A percentile compares a stretch with the other conserved stretches of the same genome.
These are phyloP conservation scores for Chlamydomonas sphaeroides DNA, from an alignment of 139 green algal genomes.

Conservation along the genomic window DNA sequence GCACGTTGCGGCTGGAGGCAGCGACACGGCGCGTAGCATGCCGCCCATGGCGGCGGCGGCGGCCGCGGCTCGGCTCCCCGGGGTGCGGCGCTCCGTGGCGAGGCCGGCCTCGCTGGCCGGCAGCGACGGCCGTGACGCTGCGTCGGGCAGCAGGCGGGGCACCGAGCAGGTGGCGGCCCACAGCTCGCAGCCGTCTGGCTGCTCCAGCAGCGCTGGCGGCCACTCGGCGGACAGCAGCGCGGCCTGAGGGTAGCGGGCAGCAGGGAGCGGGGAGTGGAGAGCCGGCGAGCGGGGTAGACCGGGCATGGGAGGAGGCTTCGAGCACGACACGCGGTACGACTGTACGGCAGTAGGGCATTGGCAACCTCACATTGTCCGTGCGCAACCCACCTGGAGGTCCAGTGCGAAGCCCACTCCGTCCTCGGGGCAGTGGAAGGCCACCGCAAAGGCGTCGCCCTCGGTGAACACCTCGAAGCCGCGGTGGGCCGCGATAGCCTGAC, in stretches of 20 bases:
- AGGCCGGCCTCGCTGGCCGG: too few species aligned
- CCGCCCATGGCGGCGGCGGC: too few species aligned
- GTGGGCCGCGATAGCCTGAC: constrained; percentile 5
- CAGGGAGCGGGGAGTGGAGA: background rate
- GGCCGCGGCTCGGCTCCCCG: too few species aligned
- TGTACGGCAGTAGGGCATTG: background rate
- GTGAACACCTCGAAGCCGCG: constrained; percentile 36
- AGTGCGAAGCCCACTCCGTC: constrained; percentile 51
- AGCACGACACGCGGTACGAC: background rate
- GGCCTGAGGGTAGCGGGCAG: background rate
- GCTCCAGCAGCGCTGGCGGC: constrained; percentile 35
- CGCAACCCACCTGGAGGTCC: constrained; percentile 28
- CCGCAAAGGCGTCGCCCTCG: constrained; percentile 59
- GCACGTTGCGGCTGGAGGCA: too few species aligned
- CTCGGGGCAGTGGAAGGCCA: constrained; percentile 58
- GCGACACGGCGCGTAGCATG: too few species aligned
- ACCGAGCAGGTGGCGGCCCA: too few species aligned
- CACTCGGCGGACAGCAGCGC: constrained; percentile 29
- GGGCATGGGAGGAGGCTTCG: too few species aligned
- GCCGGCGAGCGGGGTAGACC: background rate
- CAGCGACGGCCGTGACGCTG: too few species aligned
- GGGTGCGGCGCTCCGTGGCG: too few species aligned
- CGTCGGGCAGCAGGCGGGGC: too few species aligned
- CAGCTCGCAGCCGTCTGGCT: constrained; percentile 35
- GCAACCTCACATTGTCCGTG: background rate